A percentile compares a stretch with the other conserved stretches of the same genome.
Conservation (phyloP, 371 early-diverging fungal genomes). For the Parasitella parasitica region DNA sequence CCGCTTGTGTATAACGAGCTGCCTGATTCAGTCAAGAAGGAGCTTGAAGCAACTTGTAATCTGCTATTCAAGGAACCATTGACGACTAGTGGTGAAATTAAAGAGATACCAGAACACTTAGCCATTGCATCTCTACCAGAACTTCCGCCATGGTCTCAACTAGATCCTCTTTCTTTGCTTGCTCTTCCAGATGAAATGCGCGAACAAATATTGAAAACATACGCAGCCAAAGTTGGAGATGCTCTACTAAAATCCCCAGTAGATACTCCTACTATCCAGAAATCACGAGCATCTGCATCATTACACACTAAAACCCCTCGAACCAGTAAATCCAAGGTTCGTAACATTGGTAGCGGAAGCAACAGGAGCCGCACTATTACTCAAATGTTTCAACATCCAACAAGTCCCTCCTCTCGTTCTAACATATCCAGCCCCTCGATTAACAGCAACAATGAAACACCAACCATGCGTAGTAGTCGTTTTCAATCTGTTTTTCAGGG, state of each 20-base stretch:
- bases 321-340: not conserved
- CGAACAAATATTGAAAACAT: constrained; percentile 33
- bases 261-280: not conserved
- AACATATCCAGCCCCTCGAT: not conserved
- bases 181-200: constrained; percentile 45
- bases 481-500: not conserved
- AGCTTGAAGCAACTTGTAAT: constrained; percentile 9
- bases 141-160: constrained; percentile 57
- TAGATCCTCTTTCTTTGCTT: constrained; percentile 44
- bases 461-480: not conserved
- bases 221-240: not conserved
- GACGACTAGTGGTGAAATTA: not conserved
- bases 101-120: not conserved
- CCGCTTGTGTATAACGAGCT: constrained; percentile 22
- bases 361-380: not conserved
- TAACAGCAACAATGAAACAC: not conserved
- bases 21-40: constrained; percentile 25
- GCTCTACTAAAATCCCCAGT: not conserved
- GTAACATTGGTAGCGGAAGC: not conserved
- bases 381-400: not conserved
- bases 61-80: not conserved
- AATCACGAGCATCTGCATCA: not conserved
- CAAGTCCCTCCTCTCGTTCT: not conserved
- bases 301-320: not conserved
- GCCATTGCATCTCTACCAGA: constrained; percentile 17